These are phyloP conservation scores for Mortierella hygrophila DNA, from an alignment of 192 early-diverging fungal genomes.

Conservation along the genomic window DNA sequence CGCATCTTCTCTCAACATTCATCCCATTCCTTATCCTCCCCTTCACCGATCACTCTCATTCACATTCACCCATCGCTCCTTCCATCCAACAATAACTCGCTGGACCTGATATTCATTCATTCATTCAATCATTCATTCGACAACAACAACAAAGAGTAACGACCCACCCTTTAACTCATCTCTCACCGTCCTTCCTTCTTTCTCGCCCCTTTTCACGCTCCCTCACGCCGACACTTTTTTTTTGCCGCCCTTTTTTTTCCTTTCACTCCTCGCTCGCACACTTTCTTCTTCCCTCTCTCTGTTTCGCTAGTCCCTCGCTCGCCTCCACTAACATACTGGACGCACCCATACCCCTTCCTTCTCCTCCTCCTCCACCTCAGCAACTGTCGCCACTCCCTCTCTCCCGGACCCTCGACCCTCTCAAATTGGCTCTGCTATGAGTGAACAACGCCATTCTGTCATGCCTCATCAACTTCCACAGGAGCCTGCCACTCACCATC, in stretches of 20 bases:
- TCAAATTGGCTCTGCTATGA: slow-evolving; percentile 10
- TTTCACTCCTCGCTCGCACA: not conserved
- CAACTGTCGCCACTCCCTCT: not conserved
- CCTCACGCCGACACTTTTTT: slow-evolving; percentile 2
- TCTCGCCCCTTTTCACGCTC: not conserved
- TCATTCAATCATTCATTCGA: not conserved
- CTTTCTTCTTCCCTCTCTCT: not conserved
- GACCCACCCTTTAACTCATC: not conserved
- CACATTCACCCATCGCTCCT: not conserved
- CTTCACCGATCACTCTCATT: slow-evolving; percentile 1
- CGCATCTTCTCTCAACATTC: not conserved
- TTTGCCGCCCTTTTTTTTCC: not conserved
- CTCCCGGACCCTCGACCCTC: not conserved
- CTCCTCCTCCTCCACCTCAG: not conserved
- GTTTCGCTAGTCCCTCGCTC: not conserved
- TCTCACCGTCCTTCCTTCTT: not conserved
- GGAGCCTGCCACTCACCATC: slow-evolving; percentile 9
- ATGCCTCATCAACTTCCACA: slow-evolving; percentile 28
- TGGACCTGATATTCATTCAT: not conserved
- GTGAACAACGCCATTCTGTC: slow-evolving; percentile 17
- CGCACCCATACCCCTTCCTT: not conserved
- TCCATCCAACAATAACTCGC: not conserved
- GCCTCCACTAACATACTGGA: not conserved
- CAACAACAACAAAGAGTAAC: not conserved
- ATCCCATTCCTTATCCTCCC: not conserved